Evolutionary conservation across 192 early-diverging fungal species (phyloP).

Genomic region (Entrophospora sp.): DNA sequence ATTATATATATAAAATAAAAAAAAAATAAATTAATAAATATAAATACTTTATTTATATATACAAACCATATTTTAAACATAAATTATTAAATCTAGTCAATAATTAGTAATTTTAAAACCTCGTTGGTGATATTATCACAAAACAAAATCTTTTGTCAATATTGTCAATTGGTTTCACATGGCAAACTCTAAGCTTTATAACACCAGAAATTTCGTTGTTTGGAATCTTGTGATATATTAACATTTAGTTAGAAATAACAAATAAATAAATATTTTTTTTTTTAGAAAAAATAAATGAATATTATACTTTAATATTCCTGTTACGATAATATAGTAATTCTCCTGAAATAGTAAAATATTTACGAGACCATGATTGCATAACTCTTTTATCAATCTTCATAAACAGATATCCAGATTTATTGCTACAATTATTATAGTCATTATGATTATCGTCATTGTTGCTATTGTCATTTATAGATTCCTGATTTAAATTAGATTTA

Average conservation of each 20-base stretch:
- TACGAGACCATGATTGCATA: slow-evolving; percentile 68
- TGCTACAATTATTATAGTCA: no score
- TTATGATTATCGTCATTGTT: no score
- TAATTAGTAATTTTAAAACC: no score
- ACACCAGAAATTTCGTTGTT: no score
- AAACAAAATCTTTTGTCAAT: slow-evolving; percentile 71
- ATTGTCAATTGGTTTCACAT: slow-evolving; percentile 51
- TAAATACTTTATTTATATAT: no score
- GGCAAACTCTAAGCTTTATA: slow-evolving; percentile 67
- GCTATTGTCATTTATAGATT: no score
- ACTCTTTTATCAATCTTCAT: slow-evolving; percentile 67
- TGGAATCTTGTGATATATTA: no score
- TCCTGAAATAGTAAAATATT: slow-evolving; percentile 65
- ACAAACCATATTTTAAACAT: no score
- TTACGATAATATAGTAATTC: slow-evolving; percentile 44
- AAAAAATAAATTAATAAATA: neutral
- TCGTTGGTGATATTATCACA: slow-evolving; percentile 74
- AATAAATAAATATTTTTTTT: no score
- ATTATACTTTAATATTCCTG: slow-evolving; percentile 27
- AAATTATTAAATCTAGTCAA: no score
- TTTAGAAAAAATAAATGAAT: neutral
- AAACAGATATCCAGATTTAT: slow-evolving; percentile 72
- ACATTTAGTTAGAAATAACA: neutral
- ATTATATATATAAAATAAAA: no score
- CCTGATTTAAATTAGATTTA: no score